phyloP scores from a whole-genome alignment of 2,329 filamentous ascomycete species.

The Paradendryphiella salina region DNA sequence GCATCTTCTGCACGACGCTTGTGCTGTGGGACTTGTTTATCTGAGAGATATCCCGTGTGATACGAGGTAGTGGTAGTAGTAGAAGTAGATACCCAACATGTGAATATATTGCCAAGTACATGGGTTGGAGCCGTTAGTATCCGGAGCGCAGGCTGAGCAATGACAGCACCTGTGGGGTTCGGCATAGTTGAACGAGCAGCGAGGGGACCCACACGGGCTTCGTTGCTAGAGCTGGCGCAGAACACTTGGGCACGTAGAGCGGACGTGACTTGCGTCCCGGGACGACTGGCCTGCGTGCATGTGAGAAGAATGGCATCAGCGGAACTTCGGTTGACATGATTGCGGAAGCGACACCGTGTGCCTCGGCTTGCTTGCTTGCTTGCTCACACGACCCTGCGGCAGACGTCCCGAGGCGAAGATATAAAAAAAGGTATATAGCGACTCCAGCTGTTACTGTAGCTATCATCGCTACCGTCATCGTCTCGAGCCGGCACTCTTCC shows the following conservation, averaged over 20 bases:
- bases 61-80: not conserved
- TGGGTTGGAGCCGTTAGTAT: slow-evolving; percentile 8
- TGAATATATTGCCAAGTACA: slow-evolving; percentile 4
- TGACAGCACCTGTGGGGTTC: slow-evolving; percentile 17
- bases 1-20: slow-evolving; percentile 51
- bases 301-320: slow-evolving; percentile 25
- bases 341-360: slow-evolving; percentile 18
- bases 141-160: slow-evolving; percentile 15
- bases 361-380: slow-evolving; percentile 33
- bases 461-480: slow-evolving; percentile 9
- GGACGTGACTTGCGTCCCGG: not conserved
- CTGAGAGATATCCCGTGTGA: slow-evolving; percentile 27
- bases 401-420: slow-evolving; percentile 2
- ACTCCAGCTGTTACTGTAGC: slow-evolving; percentile 15
- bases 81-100: slow-evolving; percentile 14
- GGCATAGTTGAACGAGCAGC: slow-evolving; percentile 10
- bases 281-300: slow-evolving; percentile 19
- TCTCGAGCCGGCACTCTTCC: slow-evolving; percentile 12
- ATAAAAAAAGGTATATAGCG: slow-evolving; percentile 19
- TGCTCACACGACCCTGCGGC: slow-evolving; percentile 17
- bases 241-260: not conserved
- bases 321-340: slow-evolving; percentile 23
- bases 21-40: slow-evolving; percentile 56
- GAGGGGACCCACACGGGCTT: slow-evolving; percentile 21
- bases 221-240: not conserved